phyloP scores from a whole-genome alignment of 805 yeast species.

The Saccharomycopsis fodiens region DNA sequence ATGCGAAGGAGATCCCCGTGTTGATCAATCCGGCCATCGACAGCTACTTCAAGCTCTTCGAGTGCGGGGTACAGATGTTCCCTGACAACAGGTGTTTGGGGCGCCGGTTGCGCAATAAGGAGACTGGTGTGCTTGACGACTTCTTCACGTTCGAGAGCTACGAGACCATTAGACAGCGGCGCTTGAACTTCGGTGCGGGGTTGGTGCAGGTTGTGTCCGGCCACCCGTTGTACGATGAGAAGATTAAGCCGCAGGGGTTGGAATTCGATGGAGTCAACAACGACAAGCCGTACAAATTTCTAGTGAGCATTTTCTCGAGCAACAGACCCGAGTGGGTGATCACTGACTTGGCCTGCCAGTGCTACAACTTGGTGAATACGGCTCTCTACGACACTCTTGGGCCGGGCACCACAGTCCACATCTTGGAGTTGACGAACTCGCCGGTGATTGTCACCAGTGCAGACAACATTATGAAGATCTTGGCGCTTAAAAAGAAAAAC shows the following conservation, averaged over 20 bases:
- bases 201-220: slow-evolving; percentile 5
- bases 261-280: not conserved
- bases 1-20: slow-evolving; percentile 6
- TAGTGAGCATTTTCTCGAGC: slow-evolving; percentile 46
- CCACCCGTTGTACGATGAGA: not conserved
- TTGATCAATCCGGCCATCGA: slow-evolving; percentile 30
- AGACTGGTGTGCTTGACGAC: not conserved
- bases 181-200: slow-evolving; percentile 23
- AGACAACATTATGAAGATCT: slow-evolving; percentile 40
- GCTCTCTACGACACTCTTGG: slow-evolving; percentile 53
- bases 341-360: slow-evolving; percentile 58
- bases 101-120: not conserved
- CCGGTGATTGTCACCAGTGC: slow-evolving; percentile 52
- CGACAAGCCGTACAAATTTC: slow-evolving; percentile 16
- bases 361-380: slow-evolving; percentile 46
- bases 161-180: slow-evolving; percentile 33
- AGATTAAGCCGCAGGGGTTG: slow-evolving; percentile 22
- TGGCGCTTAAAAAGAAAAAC: slow-evolving; percentile 30
- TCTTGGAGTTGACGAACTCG: slow-evolving; percentile 51
- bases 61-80: slow-evolving; percentile 23
- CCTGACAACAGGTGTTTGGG: slow-evolving; percentile 28
- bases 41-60: slow-evolving; percentile 30
- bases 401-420: slow-evolving; percentile 52
- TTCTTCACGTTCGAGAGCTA: slow-evolving; percentile 23
- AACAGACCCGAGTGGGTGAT: slow-evolving; percentile 64